A percentile compares a stretch with the other conserved stretches of the same genome.
Conservation (phyloP, 208 protist genomes). For the Crithidia fasciculata region DNA sequence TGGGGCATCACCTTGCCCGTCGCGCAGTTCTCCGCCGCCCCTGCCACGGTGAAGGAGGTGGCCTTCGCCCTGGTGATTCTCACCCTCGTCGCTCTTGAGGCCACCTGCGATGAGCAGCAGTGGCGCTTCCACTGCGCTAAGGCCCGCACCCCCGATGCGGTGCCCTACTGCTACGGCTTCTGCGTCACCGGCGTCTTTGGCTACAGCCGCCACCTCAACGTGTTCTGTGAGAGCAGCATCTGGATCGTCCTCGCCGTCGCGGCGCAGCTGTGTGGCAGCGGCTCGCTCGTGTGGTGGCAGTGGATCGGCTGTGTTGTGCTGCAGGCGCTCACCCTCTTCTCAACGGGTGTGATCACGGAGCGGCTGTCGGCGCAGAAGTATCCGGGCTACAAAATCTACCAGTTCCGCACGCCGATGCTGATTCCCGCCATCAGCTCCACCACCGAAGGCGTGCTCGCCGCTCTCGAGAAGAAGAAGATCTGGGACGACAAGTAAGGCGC, state of each 20-base stretch:
- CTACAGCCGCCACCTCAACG: constrained; percentile 78
- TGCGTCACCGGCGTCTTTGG: constrained; percentile 78
- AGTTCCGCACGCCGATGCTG: constrained; percentile 79
- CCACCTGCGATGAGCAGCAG: constrained; percentile 76
- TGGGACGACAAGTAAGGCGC: background rate
- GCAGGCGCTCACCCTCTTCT: constrained; percentile 50
- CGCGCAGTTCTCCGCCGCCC: constrained; percentile 39
- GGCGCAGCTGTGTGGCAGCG: constrained; percentile 27
- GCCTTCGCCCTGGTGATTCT: constrained; percentile 39
- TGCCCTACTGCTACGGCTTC: constrained; percentile 57
- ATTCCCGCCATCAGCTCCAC: constrained; percentile 61
- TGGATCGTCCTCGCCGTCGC: constrained; percentile 66
- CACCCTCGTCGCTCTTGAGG: constrained; percentile 56
- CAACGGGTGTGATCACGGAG: constrained; percentile 67
- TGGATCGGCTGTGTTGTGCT: constrained; percentile 49
- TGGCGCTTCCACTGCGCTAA: constrained; percentile 73
- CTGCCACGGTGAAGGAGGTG: constrained; percentile 35
- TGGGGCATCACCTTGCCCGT: constrained; percentile 79
- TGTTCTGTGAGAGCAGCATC: constrained; percentile 69
- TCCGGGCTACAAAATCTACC: constrained; percentile 70
- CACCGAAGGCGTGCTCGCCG: constrained; percentile 37
- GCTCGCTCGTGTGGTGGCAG: constrained; percentile 46
- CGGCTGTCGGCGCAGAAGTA: constrained; percentile 60
- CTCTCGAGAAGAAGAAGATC: constrained; percentile 25
- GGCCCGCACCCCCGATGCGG: constrained; percentile 3